phyloP scores from a whole-genome alignment of 1,284 basidiomycete species.

The Pascua sp. region DNA sequence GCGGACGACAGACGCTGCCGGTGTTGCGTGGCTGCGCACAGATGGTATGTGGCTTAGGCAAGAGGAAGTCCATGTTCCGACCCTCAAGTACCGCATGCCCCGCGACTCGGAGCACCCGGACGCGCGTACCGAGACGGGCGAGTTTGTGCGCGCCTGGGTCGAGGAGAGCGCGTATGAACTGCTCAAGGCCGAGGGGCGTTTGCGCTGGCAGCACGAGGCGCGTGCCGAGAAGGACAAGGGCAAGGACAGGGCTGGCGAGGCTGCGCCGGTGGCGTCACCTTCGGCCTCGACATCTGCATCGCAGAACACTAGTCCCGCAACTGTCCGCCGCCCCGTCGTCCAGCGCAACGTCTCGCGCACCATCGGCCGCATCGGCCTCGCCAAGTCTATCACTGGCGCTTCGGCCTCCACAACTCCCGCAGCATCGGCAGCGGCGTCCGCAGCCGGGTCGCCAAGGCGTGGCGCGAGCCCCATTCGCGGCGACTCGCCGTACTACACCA shows the following conservation, averaged over 20 bases:
- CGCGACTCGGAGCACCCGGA: conserved; percentile 19
- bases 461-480: neutral
- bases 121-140: conserved; percentile 11
- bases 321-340: neutral
- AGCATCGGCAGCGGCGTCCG: neutral
- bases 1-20: conserved; percentile 12
- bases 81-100: conserved; percentile 19
- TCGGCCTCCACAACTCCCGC: neutral
- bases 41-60: conserved; percentile 2
- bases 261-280: too few species aligned
- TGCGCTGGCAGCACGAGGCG: conserved; percentile 14
- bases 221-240: neutral
- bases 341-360: conserved; percentile 3
- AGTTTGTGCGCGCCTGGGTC: conserved; percentile 13
- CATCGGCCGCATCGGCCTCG: conserved; percentile 5
- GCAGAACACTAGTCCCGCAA: neutral
- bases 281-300: too few species aligned
- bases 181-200: conserved; percentile 9
- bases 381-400: neutral
- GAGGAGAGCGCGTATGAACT: conserved; percentile 8
- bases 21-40: conserved; percentile 14
- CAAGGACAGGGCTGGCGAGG: neutral
- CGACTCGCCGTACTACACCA: conserved; percentile 13
- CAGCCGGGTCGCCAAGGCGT: neutral
- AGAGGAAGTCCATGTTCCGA: conserved; percentile 12